Evolutionary conservation across 208 protist species (phyloP).

Genomic region (Acanthamoeba healyi): DNA sequence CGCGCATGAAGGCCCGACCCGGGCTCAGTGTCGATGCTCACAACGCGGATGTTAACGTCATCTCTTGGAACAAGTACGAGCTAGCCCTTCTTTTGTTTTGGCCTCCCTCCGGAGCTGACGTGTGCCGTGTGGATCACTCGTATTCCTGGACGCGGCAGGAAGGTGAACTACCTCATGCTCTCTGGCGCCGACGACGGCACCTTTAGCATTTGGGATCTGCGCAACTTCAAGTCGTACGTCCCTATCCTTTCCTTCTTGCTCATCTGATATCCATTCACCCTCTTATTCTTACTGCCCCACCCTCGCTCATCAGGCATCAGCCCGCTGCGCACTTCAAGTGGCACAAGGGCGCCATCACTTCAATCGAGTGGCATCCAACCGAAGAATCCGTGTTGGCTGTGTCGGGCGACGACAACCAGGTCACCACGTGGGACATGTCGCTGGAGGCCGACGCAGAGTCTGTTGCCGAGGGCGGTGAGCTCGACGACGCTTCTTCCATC

Average conservation of each 20-base stretch:
- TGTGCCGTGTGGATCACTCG: no score
- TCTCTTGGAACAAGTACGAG: conserved; percentile 95
- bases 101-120: no score
- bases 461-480: conserved; percentile 90
- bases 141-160: no score
- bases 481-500: conserved; percentile 89
- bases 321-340: conserved; percentile 91
- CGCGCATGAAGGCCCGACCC: conserved; percentile 73
- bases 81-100: conserved; percentile 48
- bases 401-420: conserved; percentile 93
- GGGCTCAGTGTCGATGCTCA: conserved; percentile 85
- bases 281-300: background rate
- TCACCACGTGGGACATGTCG: conserved; percentile 98
- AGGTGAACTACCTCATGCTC: conserved; percentile 94
- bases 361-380: conserved; percentile 97
- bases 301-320: conserved; percentile 36
- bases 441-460: conserved; percentile 97
- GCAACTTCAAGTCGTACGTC: conserved; percentile 90
- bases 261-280: background rate
- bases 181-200: conserved; percentile 97
- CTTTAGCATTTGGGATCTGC: conserved; percentile 98
- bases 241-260: background rate
- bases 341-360: conserved; percentile 95
- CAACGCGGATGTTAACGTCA: conserved; percentile 97
- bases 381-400: conserved; percentile 97